Base-by-base conservation (phyloP, 495 filamentous ascomycete genomes). In the Penicillium nucicola region DNA sequence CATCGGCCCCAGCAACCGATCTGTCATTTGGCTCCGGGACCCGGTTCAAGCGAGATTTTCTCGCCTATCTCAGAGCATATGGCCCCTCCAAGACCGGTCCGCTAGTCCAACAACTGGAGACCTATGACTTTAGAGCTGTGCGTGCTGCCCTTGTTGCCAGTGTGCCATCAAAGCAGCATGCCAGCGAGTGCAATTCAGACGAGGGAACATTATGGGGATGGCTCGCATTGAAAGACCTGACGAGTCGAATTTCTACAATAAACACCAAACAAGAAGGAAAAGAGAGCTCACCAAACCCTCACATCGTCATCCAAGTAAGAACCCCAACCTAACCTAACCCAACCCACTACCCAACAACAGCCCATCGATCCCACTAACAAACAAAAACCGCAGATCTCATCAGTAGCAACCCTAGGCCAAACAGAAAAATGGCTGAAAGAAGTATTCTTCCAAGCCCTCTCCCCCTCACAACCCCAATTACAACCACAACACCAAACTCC, bases 341-440 rank as follows among this genome's bases (percentile, higher is more conserved):
- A n/a, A 14, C 33, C n/a, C 48, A 34, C 18, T 18, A 2, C 3
- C 1, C 20, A 10, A n/a, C 4, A 13, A 30, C n/a, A 23, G 23
- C 9, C 15, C 22, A 14, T 42, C 9, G 33, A 48, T n/a, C n/a
- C n/a, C n/a, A 50, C 48, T 23, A 15, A 15, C 18, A 13, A 7
- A 33, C 25, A 8, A 28, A 8, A 9, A n/a, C n/a, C n/a, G n/a
- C 25, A 74, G 68, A 68, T 92, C 18, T 95, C 90, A 1, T 95
- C 89, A 11, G 84, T 96, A 18, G 91, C 89, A 5, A 87, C 88
- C 1, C 76, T 96, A 0, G 89, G 90, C 2, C 75, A 76, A 39
- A 85, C 74, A 19, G 80, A 92, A 46, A 82, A 77, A 54, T 97
- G 91, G 91, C 73, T 96, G 6, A 75, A 75, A 53, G 74, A 76